These are phyloP conservation scores for Syzygium aromaticum DNA, from an alignment of 345 rosid species.

Conservation along the genomic window DNA sequence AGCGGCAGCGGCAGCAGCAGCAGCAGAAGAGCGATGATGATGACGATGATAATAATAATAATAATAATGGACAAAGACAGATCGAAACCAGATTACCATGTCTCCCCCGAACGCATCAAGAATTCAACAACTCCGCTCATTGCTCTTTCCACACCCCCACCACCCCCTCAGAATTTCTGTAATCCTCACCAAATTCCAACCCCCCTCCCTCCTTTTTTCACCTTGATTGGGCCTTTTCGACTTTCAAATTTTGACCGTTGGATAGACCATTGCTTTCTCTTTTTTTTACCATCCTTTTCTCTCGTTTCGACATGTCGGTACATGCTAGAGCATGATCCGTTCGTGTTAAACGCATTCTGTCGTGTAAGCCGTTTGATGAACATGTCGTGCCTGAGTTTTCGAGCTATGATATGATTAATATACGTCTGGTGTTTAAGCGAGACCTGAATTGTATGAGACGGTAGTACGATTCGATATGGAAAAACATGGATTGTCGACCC, in stretches of 20 bases:
- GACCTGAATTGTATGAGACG: not conserved
- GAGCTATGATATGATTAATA: not conserved
- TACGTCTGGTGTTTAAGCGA: fast-evolving
- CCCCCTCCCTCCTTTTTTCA: not conserved
- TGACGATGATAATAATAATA: not conserved
- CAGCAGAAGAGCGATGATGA: not conserved
- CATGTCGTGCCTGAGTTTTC: not conserved
- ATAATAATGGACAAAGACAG: not conserved
- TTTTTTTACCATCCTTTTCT: not conserved
- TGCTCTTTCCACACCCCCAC: not conserved
- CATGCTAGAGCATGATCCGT: not conserved
- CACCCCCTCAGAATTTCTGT: not conserved
- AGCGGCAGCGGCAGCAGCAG: not conserved
- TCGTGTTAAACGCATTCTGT: not conserved
- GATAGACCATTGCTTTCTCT: not conserved
- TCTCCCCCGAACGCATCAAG: constrained; percentile 9
- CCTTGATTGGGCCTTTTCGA: not conserved
- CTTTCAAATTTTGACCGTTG: not conserved
- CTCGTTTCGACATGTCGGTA: not conserved
- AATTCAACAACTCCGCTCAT: constrained; percentile 14
- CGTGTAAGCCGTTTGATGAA: too few species aligned
- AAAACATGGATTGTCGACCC: not conserved
- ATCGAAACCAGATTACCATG: not conserved
- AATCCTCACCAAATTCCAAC: not conserved
- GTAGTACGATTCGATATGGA: not conserved